Evolutionary conservation across 768 basidiomycete genomes (phyloP).

Genomic region (Clavulina sp.): DNA sequence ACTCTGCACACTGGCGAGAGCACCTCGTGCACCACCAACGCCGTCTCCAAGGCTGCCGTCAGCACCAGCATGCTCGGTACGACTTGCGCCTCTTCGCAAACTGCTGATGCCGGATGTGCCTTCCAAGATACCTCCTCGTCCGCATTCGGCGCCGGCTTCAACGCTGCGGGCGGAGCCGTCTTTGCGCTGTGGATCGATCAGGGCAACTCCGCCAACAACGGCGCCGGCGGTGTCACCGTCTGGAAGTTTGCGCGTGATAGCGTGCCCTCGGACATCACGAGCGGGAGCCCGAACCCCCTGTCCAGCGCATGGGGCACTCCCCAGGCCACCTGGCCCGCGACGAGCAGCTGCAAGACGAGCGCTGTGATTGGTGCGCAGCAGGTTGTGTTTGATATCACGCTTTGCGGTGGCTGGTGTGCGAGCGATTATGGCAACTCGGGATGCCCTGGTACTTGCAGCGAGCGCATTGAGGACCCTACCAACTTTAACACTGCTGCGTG

Average conservation of each 20-base stretch:
- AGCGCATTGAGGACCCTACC: background rate
- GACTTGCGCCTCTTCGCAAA: background rate
- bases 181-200: slow-evolving; percentile 19
- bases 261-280: slow-evolving; percentile 6
- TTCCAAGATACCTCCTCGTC: slow-evolving; percentile 15
- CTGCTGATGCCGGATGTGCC: slow-evolving; percentile 16
- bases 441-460: background rate
- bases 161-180: slow-evolving; percentile 21
- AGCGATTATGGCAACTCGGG: slow-evolving; percentile 2
- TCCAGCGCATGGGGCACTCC: slow-evolving; percentile 3
- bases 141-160: background rate
- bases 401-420: slow-evolving; percentile 11
- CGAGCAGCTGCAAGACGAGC: no score
- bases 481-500: background rate
- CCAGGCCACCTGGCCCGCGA: slow-evolving; percentile 2
- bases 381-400: slow-evolving; percentile 9
- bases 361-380: slow-evolving; percentile 4
- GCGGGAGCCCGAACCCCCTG: slow-evolving; percentile 1
- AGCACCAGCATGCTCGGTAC: slow-evolving; percentile 1
- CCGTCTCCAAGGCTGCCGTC: slow-evolving; percentile 9
- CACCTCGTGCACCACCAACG: slow-evolving; percentile 3
- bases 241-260: background rate
- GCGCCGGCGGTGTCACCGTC: slow-evolving; percentile 1
- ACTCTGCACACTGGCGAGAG: no score
- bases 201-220: slow-evolving; percentile 7